Evolutionary conservation across 495 filamentous ascomycete genomes (phyloP).

Genomic region (Xylaria grammica): DNA sequence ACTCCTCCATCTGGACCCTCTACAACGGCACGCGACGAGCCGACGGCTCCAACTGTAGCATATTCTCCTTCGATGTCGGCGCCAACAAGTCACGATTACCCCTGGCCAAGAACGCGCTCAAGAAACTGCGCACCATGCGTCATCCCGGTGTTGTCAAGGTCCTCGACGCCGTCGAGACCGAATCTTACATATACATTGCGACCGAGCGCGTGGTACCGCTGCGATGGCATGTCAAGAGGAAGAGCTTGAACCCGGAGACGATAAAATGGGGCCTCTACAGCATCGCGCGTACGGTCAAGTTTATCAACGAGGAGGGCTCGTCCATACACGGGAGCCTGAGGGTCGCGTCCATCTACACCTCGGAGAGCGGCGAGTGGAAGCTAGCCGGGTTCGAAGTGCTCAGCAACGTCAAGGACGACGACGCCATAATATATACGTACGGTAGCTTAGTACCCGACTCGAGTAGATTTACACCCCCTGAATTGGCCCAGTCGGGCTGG

Average conservation of each 20-base stretch:
- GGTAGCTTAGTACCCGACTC: slow-evolving; percentile 86
- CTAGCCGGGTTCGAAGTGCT: slow-evolving; percentile 90
- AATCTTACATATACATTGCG: slow-evolving; percentile 90
- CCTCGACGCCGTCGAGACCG: slow-evolving; percentile 93
- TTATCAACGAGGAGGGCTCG: slow-evolving; percentile 91
- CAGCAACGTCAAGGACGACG: slow-evolving; percentile 94
- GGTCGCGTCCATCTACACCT: slow-evolving; percentile 83
- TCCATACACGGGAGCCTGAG: slow-evolving; percentile 88
- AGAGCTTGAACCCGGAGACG: slow-evolving; percentile 83
- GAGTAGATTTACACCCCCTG: slow-evolving; percentile 80
- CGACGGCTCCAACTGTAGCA: slow-evolving; percentile 90
- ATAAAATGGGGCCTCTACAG: slow-evolving; percentile 93
- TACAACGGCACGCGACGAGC: slow-evolving; percentile 92
- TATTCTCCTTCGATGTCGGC: slow-evolving; percentile 90
- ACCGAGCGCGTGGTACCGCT: slow-evolving; percentile 88
- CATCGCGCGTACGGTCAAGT: slow-evolving; percentile 89
- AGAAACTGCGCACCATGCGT: slow-evolving; percentile 87
- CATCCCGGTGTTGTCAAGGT: slow-evolving; percentile 95
- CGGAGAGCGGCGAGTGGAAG: slow-evolving; percentile 98
- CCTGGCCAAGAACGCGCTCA: slow-evolving; percentile 88
- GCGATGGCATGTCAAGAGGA: slow-evolving; percentile 82
- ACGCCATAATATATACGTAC: slow-evolving; percentile 88
- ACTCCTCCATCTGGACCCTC: slow-evolving; percentile 89
- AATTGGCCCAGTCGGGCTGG: slow-evolving; percentile 87
- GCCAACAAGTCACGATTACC: slow-evolving; percentile 79